Conservation (phyloP, 2,329 filamentous ascomycete genomes). For the Colletotrichum kahawae region DNA sequence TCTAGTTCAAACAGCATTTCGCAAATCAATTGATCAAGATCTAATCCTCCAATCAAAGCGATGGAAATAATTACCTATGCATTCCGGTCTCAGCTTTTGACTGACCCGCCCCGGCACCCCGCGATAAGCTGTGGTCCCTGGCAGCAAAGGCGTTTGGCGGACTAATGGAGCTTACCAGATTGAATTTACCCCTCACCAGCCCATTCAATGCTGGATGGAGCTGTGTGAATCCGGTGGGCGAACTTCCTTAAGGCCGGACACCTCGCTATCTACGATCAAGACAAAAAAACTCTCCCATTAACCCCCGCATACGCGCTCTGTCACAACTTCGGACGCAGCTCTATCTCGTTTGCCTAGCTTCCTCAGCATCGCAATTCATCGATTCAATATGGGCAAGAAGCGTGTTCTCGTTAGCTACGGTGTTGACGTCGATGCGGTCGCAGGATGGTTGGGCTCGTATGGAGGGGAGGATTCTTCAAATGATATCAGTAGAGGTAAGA, state of each 20-base stretch:
- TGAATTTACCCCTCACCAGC: background rate
- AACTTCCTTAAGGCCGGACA: background rate
- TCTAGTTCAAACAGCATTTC: background rate
- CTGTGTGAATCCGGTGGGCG: background rate
- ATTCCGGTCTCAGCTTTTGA: background rate
- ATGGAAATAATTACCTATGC: background rate
- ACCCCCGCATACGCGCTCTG: background rate
- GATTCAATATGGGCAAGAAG: conserved; percentile 37
- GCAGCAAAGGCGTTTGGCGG: background rate
- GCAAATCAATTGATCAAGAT: background rate
- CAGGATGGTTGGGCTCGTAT: conserved; percentile 78
- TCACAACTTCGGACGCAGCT: background rate
- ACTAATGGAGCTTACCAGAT: background rate
- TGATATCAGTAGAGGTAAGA: conserved; percentile 71
- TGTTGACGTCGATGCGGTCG: conserved; percentile 78
- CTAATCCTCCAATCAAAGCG: background rate
- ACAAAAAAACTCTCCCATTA: background rate
- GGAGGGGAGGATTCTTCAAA: conserved; percentile 74
- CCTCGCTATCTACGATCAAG: background rate
- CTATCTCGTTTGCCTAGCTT: background rate
- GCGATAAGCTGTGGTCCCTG: background rate
- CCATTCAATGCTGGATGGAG: too few relatives aligned
- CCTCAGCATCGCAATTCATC: background rate
- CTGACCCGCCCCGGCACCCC: background rate
- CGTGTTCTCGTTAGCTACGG: conserved; percentile 59